Evolutionary conservation across 352 stramenopile species (phyloP), one percentile per base, ranked within the genome.

Genomic region (Peronospora belbahrii): DNA sequence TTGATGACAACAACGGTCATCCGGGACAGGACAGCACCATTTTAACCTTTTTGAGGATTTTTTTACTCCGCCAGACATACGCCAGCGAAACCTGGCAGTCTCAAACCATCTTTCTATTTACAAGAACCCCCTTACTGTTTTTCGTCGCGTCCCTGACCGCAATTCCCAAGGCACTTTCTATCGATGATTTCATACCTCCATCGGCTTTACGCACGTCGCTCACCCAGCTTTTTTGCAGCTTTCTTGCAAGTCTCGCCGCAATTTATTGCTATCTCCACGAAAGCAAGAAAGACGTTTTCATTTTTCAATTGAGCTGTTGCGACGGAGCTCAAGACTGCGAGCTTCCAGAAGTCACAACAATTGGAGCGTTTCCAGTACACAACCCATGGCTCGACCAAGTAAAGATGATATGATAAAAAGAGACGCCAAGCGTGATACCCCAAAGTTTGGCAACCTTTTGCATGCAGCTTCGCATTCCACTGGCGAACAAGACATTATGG

Each of bases 141-240:
- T 14, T 32, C 34, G 42, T 42, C 49, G 43, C 36, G 49, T 59
- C 58, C 45, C 56, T 37, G 17, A 38, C 48, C 47, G n/a, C 48
- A 42, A 35, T 43, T 64, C 59, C 41, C 56, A 65, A 31, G 42
- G 33, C 46, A 34, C 36, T 69, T 65, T 58, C 48, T 25, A 31
- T 67, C 54, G 37, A 59, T 48, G 39, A 14, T 37, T 42, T 24
- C 20, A 34, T 30, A 31, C 44, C 34, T 50, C 38, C 56, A 60
- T 59, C 43, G 47, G 47, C 55, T 65, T 40, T 52, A 68, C 60
- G 43, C 56, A 57, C 61, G 30, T 62, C 47, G 54, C 59, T 62
- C 47, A 19, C 42, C 22, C 41, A 52, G 32, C 34, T 28, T 25
- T 14, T 67, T 67, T 28, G 60, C 56, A 15, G 56, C 36, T 69